phyloP scores from a whole-genome alignment of 768 basidiomycete species.

The Suillus americanus region DNA sequence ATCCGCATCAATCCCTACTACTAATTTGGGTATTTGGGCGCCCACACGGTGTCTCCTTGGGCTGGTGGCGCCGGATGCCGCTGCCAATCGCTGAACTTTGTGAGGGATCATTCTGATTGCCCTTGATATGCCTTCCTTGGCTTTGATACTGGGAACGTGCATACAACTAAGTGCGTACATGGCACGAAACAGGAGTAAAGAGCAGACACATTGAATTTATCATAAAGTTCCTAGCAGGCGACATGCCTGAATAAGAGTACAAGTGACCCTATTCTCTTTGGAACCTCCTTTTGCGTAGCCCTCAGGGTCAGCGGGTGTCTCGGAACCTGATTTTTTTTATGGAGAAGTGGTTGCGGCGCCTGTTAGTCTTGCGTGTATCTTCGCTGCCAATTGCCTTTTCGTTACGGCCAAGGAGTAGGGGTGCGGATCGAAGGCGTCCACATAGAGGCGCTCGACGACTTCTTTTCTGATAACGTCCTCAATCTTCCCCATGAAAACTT shows the following conservation, averaged over 20 bases:
- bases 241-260: not conserved
- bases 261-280: not conserved
- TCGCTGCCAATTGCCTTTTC: not conserved
- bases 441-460: constrained; percentile 31
- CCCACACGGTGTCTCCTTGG: not conserved
- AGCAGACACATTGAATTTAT: not conserved
- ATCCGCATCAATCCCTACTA: not conserved
- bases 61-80: not conserved
- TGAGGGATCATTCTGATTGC: not conserved
- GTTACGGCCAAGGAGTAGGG: constrained; percentile 9
- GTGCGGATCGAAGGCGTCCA: constrained; percentile 20
- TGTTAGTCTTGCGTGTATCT: not conserved
- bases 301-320: not conserved
- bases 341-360: not conserved
- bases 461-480: constrained; percentile 36
- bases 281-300: not conserved
- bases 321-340: not conserved
- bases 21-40: not conserved
- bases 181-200: not conserved
- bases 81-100: not conserved
- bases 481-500: constrained; percentile 38
- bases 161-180: not conserved
- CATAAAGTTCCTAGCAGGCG: not conserved
- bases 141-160: not conserved
- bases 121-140: constrained; percentile 2